Base-by-base conservation (phyloP, 1,284 basidiomycete genomes). In the Austroboletus niveus region DNA sequence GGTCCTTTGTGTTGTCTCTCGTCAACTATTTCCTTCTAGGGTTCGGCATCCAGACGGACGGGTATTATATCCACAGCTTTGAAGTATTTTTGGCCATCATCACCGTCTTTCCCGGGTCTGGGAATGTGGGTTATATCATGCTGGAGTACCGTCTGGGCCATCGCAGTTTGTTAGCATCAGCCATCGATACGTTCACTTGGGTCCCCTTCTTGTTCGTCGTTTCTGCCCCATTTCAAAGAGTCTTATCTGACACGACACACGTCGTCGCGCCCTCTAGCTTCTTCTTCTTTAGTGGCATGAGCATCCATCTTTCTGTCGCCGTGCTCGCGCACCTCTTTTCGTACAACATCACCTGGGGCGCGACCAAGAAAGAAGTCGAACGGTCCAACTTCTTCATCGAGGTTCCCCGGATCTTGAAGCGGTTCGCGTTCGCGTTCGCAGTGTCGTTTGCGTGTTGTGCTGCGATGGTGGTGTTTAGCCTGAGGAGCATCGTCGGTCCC, bases 301-400 rank as follows among this genome's bases (percentile, higher is more conserved):
- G 83, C 46, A 79, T 89, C 49, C 89, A 89, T 55, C 76, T 93
- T 31, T 75, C 81, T 2, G 76, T 80, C 8, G 87, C 92, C 0
- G 72, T 94, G 10, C 76, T 91, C 10, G 82, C 89, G 0, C 92
- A 94, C 69, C 57, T 90, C 56, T 84, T 92, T 66, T 89, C 88
- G 2, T 90, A 89, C 73, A 85, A 93, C 70, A 94, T 94, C 74
- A 82, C 78, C 7, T 92, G 88, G 88, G 82, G 80, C 12, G 86
- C 86, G 12, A 89, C 87, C 6, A 84, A 80, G 68, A 90, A 90
- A 58, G 89, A 91, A 63, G 87, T 89, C 46, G 84, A 89, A 65
- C 78, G 82, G 35, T 88, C 84, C 36, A 92, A 93, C 69, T 93
- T 94, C 75, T 94, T 90, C 80, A 80, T 86, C 47, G 92, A 94